Conservation (phyloP, 768 basidiomycete species). For the Hydnum rufescens region DNA sequence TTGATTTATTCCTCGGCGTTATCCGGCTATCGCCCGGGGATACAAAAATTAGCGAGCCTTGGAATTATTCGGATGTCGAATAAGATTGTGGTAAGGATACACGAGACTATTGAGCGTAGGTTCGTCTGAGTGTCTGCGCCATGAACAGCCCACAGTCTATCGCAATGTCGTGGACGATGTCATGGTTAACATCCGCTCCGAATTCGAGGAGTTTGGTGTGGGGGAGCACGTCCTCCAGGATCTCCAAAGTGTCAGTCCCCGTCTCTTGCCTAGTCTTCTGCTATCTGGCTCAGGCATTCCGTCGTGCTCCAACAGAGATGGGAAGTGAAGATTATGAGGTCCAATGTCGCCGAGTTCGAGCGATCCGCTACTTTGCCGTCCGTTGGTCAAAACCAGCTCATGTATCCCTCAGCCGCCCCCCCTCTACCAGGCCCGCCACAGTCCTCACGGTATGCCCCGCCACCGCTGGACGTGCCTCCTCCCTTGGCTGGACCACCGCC, state of each 20-base stretch:
- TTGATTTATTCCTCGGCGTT: too few relatives aligned
- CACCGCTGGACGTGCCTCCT: background rate
- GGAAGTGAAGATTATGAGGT: constrained; percentile 87
- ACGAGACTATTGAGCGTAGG: constrained; percentile 20
- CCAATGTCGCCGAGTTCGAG: constrained; percentile 88
- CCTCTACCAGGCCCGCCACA: constrained; percentile 4
- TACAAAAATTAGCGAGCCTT: too few relatives aligned
- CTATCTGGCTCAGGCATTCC: constrained; percentile 2
- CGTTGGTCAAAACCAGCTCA: constrained; percentile 6
- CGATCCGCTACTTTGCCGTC: constrained; percentile 16
- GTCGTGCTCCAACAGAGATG: constrained; percentile 50
- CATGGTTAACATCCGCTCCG: constrained; percentile 63
- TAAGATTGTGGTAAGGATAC: constrained; percentile 94
- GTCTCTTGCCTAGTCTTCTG: background rate
- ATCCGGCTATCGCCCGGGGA: too few relatives aligned
- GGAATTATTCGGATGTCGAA: constrained; percentile 58
- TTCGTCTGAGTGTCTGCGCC: constrained; percentile 8
- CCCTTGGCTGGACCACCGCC: constrained; percentile 7
- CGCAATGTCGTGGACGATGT: constrained; percentile 95
- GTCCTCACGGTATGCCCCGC: constrained; percentile 4
- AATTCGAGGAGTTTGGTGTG: constrained; percentile 95
- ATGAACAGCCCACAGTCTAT: constrained; percentile 70
- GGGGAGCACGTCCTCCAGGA: constrained; percentile 76
- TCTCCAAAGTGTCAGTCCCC: constrained; percentile 60
- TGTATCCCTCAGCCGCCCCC: constrained; percentile 3